Evolutionary conservation across 2,329 filamentous ascomycete species (phyloP), one percentile per base, ranked within the genome.

Genomic region (Trichophyton rubrum): DNA sequence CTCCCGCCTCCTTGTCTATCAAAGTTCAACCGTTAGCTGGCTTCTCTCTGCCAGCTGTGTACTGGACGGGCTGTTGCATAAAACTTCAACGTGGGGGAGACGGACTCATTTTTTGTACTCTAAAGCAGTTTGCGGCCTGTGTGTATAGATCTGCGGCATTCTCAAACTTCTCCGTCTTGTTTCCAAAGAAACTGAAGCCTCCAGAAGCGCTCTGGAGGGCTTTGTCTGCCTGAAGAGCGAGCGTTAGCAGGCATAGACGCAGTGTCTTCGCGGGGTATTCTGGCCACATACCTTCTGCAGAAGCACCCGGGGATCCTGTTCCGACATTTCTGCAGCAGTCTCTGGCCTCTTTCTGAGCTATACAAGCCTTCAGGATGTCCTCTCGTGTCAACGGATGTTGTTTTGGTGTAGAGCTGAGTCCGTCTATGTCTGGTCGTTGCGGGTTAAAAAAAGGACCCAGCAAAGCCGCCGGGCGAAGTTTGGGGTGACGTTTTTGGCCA

Each of bases 111-210:
- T 89, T 89, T 75, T 93, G 86, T 79, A 95, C 85, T 70, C 89
- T 84, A 74, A 95, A 97, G 62, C 89, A 89, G 78, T 96, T 96
- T 64, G 86, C 93, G 45, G 92, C 92, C 73, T 95, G 85, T 63
- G 83, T 85, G 71, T 90, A 97, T 65, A 93, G 79, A 67, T 96
- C 90, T 64, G 88, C 89, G 13, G 92, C 92, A 76, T 86, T 85
- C 76, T 95, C 88, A 71, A 89, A 91, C 75, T 96, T 97, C 65
- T 96, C 90, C 68, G 88, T 82, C 62, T 85, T 83, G 53, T 89
- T 89, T 49, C 90, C 89, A 68, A 99, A 96, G 75, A 96, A 85
- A 73, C 85, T 89, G 77, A 96, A 96, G 68, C 91, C 91, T 30
- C 87, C 80, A 20, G 83, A 79, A 45, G 92, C 91, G 66, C 86